Base-by-base conservation (phyloP, 257 asterid species). In the Nicotiana obtusifolia region DNA sequence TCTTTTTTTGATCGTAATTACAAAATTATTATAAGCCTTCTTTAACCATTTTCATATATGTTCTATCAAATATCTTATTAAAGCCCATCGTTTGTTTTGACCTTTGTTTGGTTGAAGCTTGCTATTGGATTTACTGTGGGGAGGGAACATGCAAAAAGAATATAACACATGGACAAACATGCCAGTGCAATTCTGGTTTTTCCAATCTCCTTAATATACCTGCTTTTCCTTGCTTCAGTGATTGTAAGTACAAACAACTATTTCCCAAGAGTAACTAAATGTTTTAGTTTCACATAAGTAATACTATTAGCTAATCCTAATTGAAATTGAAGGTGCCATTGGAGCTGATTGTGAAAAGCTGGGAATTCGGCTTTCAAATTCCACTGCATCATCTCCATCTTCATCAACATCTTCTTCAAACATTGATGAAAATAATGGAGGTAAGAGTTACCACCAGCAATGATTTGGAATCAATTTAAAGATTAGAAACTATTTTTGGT, bases 51-150 rank as follows among this genome's bases (percentile, higher is more conserved):
- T 16, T 37, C 10, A 19, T 53, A 1, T 11, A 62, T 13, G 4
- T 37, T 41, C 14, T 57, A 31, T 7, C 19, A 15, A 28, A 16
- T 1, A 4, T 22, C 54, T 62, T 49, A 24, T n/a, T 16, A 14
- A 44, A 83, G 30, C 0, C 57, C 47, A 20, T 67, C 1, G 2
- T 22, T 28, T 26, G 17, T 22, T 13, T 81, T 41, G 13, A 2
- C 2, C 30, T 62, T 13, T 37, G 1, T 24, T 68, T 3, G 22
- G 22, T 64, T 64, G 49, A 56, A 92, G 98, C 97, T n/a, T 93
- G 98, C 89, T 75, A 86, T 57, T 92, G 97, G 97, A 86, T 84
- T 64, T 91, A 91, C 66, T 93, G 98, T 80, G 97, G 98, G 59
- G 91, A 91, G 82, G 98, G 98, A 30, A 89, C 85, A 5, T 93